A percentile compares a stretch with the other conserved stretches of the same genome.
phyloP scores from a whole-genome alignment of 2,329 filamentous ascomycete species.

The Ceratocystis alfenasii region DNA sequence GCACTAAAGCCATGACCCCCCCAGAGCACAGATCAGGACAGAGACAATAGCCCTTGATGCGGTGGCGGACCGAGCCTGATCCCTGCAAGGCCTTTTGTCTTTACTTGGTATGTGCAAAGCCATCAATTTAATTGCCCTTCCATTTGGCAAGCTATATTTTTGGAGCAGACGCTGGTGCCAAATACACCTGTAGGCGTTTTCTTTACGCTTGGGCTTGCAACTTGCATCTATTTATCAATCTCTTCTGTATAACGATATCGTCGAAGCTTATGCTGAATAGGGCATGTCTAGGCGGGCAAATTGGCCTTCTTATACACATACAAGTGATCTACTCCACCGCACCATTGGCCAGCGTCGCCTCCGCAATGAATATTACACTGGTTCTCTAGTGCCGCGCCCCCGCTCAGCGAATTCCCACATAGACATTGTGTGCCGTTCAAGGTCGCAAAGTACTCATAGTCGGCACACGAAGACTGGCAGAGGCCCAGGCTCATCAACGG shows the following conservation, averaged over 20 bases:
- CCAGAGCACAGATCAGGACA: not conserved
- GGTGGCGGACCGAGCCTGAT: not conserved
- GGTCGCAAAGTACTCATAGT: slow-evolving; percentile 17
- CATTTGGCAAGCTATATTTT: not conserved
- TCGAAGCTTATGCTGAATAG: no score
- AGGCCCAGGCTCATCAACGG: slow-evolving; percentile 11
- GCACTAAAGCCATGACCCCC: no score
- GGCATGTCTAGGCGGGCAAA: slow-evolving; percentile 9
- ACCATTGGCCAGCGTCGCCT: slow-evolving; percentile 13
- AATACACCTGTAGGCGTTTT: no score
- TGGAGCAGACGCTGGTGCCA: not conserved
- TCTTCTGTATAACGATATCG: no score
- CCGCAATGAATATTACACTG: slow-evolving; percentile 15
- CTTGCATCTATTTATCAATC: no score
- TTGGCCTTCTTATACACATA: slow-evolving; percentile 20
- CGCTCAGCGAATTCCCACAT: slow-evolving; percentile 14
- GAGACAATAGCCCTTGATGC: not conserved
- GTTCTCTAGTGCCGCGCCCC: slow-evolving; percentile 9
- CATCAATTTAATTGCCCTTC: not conserved
- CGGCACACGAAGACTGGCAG: slow-evolving; percentile 5
- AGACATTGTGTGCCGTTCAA: slow-evolving; percentile 9
- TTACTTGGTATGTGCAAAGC: not conserved
- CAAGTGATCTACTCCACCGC: slow-evolving; percentile 7
- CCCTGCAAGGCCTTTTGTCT: not conserved
- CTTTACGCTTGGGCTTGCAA: no score